Evolutionary conservation across 768 basidiomycete genomes (phyloP).

Genomic region (Rickenella mellea): DNA sequence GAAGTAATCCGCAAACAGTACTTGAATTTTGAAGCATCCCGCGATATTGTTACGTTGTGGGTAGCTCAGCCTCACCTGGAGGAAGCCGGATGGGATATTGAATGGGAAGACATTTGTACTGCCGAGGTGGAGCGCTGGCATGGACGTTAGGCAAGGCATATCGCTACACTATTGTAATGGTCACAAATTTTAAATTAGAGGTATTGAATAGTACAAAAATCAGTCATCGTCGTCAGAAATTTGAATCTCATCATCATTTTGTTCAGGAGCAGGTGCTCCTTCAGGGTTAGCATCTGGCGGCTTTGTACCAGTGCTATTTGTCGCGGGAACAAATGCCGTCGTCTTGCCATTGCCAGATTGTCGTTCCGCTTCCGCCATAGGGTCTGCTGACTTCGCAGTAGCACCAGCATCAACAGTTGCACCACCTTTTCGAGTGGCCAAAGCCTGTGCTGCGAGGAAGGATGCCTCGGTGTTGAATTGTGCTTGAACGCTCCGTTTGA

Average conservation of each 20-base stretch:
- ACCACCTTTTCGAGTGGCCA: slow-evolving; percentile 58
- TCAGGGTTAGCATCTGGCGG: slow-evolving; percentile 27
- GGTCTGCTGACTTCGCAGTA: slow-evolving; percentile 38
- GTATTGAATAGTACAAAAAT: slow-evolving; percentile 28
- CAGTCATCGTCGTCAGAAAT: slow-evolving; percentile 84
- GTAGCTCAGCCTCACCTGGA: slow-evolving; percentile 57
- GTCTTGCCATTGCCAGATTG: slow-evolving; percentile 48
- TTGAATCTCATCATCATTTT: slow-evolving; percentile 79
- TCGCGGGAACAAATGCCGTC: slow-evolving; percentile 74
- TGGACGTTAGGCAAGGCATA: slow-evolving; percentile 9
- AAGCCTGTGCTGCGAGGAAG: slow-evolving; percentile 85
- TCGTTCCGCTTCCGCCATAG: slow-evolving; percentile 82
- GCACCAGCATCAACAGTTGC: too few relatives aligned
- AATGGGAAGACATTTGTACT: slow-evolving; percentile 72
- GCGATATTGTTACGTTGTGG: slow-evolving; percentile 56
- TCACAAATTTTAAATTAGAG: slow-evolving; percentile 7
- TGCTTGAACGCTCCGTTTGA: slow-evolving; percentile 96
- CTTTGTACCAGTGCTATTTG: slow-evolving; percentile 33
- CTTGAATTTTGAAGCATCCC: slow-evolving; percentile 60
- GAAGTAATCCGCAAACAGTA: slow-evolving; percentile 54
- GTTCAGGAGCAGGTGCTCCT: slow-evolving; percentile 21
- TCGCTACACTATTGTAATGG: slow-evolving; percentile 7
- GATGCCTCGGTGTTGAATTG: slow-evolving; percentile 97
- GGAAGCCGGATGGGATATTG: slow-evolving; percentile 58
- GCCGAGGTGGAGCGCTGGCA: slow-evolving; percentile 74